Evolutionary conservation across 805 yeast genomes (phyloP).

Genomic region (Ogataea henricii): DNA sequence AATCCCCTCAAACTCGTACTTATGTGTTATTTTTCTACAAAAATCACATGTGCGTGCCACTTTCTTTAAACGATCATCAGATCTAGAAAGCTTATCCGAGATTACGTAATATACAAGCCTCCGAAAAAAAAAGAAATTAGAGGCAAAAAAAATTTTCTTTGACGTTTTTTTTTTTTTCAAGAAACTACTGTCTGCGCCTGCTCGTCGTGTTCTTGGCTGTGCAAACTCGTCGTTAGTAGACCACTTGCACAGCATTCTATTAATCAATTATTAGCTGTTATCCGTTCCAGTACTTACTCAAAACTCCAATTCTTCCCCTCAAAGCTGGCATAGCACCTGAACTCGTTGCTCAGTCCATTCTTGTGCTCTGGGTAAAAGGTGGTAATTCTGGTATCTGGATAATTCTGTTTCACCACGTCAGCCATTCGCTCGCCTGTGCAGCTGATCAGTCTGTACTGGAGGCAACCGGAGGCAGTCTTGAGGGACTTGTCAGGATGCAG

Average conservation of each 20-base stretch:
- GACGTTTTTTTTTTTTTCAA: no score
- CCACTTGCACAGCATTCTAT: neutral
- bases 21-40: slow-evolving; percentile 4
- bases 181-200: neutral
- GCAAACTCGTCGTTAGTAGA: neutral
- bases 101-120: neutral
- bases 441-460: slow-evolving; percentile 56
- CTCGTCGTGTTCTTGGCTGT: neutral
- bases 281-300: slow-evolving; percentile 8
- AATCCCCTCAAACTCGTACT: neutral
- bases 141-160: neutral
- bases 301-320: slow-evolving; percentile 72
- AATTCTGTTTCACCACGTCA: slow-evolving; percentile 56
- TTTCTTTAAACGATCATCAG: slow-evolving; percentile 1
- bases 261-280: neutral
- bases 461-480: slow-evolving; percentile 43
- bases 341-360: slow-evolving; percentile 85
- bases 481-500: slow-evolving; percentile 42
- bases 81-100: slow-evolving; percentile 4
- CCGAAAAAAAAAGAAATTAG: neutral
- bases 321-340: slow-evolving; percentile 78
- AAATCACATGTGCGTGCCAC: slow-evolving; percentile 6
- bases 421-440: slow-evolving; percentile 92
- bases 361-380: slow-evolving; percentile 77
- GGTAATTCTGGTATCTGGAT: slow-evolving; percentile 67